Evolutionary conservation across 805 yeast genomes (phyloP).

Genomic region (Cyberlindnera lachancei): DNA sequence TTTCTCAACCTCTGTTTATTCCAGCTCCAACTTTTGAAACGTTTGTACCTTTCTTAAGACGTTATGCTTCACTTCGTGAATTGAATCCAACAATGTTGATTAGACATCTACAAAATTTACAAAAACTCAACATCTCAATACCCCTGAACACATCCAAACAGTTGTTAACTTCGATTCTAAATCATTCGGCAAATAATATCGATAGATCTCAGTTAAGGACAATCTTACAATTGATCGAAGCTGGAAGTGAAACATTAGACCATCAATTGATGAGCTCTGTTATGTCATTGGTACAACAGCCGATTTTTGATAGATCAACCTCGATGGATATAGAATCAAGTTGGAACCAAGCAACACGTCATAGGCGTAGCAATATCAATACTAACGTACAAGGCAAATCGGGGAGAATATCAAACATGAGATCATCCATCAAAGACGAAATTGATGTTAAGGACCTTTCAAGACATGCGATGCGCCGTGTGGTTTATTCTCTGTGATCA

Average conservation of each 20-base stretch:
- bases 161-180: neutral
- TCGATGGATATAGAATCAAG: slow-evolving; percentile 7
- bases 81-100: slow-evolving; percentile 6
- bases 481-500: neutral
- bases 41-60: slow-evolving; percentile 9
- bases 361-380: too few relatives aligned
- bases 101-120: slow-evolving; percentile 2
- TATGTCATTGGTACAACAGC: neutral
- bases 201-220: slow-evolving; percentile 1
- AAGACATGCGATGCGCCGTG: neutral
- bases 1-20: slow-evolving; percentile 2
- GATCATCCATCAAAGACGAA: neutral
- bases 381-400: too few relatives aligned
- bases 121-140: neutral
- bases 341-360: slow-evolving; percentile 7
- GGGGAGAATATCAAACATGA: too few relatives aligned
- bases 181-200: neutral
- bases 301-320: neutral
- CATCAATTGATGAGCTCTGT: neutral
- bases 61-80: slow-evolving; percentile 2
- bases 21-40: slow-evolving; percentile 12
- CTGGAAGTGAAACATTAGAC: neutral
- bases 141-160: neutral
- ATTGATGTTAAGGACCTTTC: slow-evolving; percentile 1
- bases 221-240: neutral